A percentile compares a stretch with the other conserved stretches of the same genome.
phyloP scores from a whole-genome alignment of 495 filamentous ascomycete genomes.

The Penicillium bovifimosum region DNA sequence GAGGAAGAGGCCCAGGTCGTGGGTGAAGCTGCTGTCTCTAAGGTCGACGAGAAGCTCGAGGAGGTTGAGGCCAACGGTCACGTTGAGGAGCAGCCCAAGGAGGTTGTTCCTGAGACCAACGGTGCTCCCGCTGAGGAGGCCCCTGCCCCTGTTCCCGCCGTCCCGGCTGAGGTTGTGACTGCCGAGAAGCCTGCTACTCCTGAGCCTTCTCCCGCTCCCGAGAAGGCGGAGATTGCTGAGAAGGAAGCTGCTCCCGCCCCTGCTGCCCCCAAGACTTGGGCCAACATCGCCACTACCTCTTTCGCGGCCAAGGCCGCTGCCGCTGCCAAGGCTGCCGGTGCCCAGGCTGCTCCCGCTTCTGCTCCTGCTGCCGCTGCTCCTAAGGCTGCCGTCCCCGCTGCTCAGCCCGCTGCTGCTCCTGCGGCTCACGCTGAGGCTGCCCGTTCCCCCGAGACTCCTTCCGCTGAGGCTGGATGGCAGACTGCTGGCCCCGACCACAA shows the following conservation, averaged over 20 bases:
- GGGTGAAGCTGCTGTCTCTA: conserved; percentile 34
- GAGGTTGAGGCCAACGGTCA: conserved; percentile 33
- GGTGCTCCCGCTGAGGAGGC: conserved; percentile 30
- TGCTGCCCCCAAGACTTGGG: conserved; percentile 79
- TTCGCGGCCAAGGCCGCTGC: conserved; percentile 27
- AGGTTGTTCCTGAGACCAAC: conserved; percentile 38
- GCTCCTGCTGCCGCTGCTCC: conserved; percentile 31
- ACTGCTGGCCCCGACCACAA: conserved; percentile 71
- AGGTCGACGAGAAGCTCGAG: conserved; percentile 58
- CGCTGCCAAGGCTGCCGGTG: conserved; percentile 24
- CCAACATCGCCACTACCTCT: conserved; percentile 54
- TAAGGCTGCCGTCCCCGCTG: conserved; percentile 30
- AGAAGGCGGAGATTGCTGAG: conserved; percentile 42
- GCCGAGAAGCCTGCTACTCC: conserved; percentile 49
- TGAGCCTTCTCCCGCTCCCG: conserved; percentile 39
- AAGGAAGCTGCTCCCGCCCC: conserved; percentile 47
- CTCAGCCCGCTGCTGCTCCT: conserved; percentile 39
- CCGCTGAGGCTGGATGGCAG: conserved; percentile 63
- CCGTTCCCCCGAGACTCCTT: conserved; percentile 38
- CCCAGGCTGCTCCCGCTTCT: conserved; percentile 33
- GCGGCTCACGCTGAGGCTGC: conserved; percentile 25
- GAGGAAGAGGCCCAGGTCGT: conserved; percentile 33
- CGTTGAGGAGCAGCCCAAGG: conserved; percentile 23
- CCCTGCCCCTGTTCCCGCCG: conserved; percentile 30
- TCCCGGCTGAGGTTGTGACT: conserved; percentile 45